These are phyloP conservation scores for Tuber indicum DNA, from an alignment of 495 filamentous ascomycete genomes.

Conservation along the genomic window DNA sequence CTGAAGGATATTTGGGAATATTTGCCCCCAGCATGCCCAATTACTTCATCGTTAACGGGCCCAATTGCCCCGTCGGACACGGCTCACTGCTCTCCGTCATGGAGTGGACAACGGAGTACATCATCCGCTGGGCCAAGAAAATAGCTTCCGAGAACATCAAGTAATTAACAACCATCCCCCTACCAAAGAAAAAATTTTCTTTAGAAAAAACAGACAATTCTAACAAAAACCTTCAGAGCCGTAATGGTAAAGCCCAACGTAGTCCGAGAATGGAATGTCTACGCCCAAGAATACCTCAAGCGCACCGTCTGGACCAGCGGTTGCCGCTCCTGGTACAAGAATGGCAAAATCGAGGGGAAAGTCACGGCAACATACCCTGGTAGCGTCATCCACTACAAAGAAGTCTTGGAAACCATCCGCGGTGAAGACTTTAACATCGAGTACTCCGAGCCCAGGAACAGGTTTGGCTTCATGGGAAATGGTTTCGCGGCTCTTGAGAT, in stretches of 20 bases:
- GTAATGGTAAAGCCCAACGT: slow-evolving; percentile 45
- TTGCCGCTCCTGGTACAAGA: slow-evolving; percentile 51
- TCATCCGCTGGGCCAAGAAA: slow-evolving; percentile 47
- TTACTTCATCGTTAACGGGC: slow-evolving; percentile 52
- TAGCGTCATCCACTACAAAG: slow-evolving; percentile 49
- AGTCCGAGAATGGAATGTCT: slow-evolving; percentile 46
- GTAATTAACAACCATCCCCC: slow-evolving; percentile 12
- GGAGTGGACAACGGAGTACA: slow-evolving; percentile 49
- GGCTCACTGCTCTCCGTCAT: slow-evolving; percentile 52
- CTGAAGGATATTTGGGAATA: slow-evolving; percentile 45
- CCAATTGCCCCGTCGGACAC: slow-evolving; percentile 51
- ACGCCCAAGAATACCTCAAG: slow-evolving; percentile 47
- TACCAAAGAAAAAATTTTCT: too few relatives aligned
- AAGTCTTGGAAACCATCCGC: slow-evolving; percentile 47
- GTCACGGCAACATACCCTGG: slow-evolving; percentile 49
- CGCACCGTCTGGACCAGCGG: slow-evolving; percentile 47
- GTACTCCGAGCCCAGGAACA: slow-evolving; percentile 44
- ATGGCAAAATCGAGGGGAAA: slow-evolving; percentile 44
- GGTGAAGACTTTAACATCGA: slow-evolving; percentile 50
- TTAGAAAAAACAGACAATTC: not conserved
- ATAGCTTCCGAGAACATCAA: slow-evolving; percentile 49
- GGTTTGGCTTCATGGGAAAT: slow-evolving; percentile 51
- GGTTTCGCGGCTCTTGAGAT: slow-evolving; percentile 40
- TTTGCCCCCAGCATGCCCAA: slow-evolving; percentile 46
- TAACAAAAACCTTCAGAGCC: slow-evolving; percentile 16